Conservation (phyloP, 495 filamentous ascomycete species). For the Penicillium robsamsonii region DNA sequence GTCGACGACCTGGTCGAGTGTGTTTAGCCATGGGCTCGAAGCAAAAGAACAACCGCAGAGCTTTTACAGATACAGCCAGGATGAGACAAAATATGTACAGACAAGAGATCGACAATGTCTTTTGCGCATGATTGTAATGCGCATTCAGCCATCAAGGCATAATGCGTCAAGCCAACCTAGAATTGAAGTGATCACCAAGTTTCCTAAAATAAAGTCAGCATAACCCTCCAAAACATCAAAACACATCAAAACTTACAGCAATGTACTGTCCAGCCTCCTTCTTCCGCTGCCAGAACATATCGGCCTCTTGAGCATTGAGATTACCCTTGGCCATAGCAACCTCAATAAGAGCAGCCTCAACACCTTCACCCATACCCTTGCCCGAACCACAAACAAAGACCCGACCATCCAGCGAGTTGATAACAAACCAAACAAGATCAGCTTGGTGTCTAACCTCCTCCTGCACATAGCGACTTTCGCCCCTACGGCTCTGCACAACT, state of each 20-base stretch:
- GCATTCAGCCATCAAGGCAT: neutral
- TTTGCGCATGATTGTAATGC: neutral
- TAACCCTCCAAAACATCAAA: neutral
- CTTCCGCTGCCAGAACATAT: constrained; percentile 77
- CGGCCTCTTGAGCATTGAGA: constrained; percentile 67
- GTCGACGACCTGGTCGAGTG: neutral
- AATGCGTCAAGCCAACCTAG: neutral
- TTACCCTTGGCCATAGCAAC: constrained; percentile 80
- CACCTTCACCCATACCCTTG: constrained; percentile 96
- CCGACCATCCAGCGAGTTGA: constrained; percentile 88
- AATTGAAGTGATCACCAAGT: constrained; percentile 31
- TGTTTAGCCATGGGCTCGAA: neutral
- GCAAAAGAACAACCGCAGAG: neutral
- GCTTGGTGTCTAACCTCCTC: constrained; percentile 84
- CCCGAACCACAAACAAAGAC: constrained; percentile 94
- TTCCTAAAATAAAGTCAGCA: constrained; percentile 30
- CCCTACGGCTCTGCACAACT: constrained; percentile 82
- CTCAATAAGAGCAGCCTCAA: constrained; percentile 77
- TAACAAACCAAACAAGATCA: constrained; percentile 94
- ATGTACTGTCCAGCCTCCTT: constrained; percentile 84
- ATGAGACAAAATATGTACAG: constrained; percentile 4
- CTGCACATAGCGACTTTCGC: constrained; percentile 78
- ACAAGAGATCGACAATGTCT: neutral
- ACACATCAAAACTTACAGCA: constrained; percentile 57
- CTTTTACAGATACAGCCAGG: constrained; percentile 2